Evolutionary conservation across 371 early-diverging fungal species (phyloP).

Genomic region (Dinochytrium kinnereticum): DNA sequence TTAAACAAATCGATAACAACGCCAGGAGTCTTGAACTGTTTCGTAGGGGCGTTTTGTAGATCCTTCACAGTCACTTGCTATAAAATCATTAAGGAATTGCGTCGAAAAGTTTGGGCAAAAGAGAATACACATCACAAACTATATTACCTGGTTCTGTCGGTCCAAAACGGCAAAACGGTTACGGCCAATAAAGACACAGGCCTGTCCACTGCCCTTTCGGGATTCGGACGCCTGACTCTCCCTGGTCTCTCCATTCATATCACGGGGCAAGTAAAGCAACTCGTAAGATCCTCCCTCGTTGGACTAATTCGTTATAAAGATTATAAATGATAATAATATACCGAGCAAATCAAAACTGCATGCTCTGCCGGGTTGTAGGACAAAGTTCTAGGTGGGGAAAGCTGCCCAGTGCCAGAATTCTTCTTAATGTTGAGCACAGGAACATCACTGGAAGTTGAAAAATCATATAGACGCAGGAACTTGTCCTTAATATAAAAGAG

Average conservation of each 20-base stretch:
- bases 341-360: slow-evolving; percentile 80
- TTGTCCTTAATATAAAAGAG: slow-evolving; percentile 88
- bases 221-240: slow-evolving; percentile 44
- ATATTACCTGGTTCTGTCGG: slow-evolving; percentile 61
- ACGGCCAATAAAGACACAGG: slow-evolving; percentile 92
- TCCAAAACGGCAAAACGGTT: slow-evolving; percentile 95
- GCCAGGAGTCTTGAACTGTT: slow-evolving; percentile 82
- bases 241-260: slow-evolving; percentile 67
- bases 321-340: slow-evolving; percentile 37
- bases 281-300: slow-evolving; percentile 90
- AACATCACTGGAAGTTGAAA: slow-evolving; percentile 72
- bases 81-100: neutral
- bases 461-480: slow-evolving; percentile 80
- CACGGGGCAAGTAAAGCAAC: slow-evolving; percentile 79
- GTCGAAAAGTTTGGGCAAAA: no score
- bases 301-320: slow-evolving; percentile 43
- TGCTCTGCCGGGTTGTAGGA: slow-evolving; percentile 96
- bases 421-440: slow-evolving; percentile 80
- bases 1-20: slow-evolving; percentile 83
- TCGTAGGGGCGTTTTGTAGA: slow-evolving; percentile 83
- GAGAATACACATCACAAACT: no score
- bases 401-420: slow-evolving; percentile 24
- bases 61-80: slow-evolving; percentile 76
- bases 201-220: slow-evolving; percentile 77
- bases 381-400: slow-evolving; percentile 59